These are phyloP conservation scores for Syncephalastrum contaminatum DNA, from an alignment of 371 early-diverging fungal genomes.

Conservation along the genomic window DNA sequence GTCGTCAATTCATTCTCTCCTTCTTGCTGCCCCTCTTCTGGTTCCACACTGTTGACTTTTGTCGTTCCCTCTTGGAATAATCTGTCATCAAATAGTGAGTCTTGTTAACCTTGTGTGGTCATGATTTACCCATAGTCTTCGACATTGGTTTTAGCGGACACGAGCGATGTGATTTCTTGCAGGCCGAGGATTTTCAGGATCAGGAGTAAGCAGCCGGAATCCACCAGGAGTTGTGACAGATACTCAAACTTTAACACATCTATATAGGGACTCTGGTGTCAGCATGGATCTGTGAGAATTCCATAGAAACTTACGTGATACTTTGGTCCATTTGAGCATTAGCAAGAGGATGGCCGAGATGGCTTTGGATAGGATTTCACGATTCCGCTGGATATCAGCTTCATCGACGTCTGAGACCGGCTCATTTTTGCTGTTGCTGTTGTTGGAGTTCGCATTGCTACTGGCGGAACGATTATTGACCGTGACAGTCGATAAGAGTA, in stretches of 20 bases:
- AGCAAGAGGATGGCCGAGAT: conserved; percentile 69
- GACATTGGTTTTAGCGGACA: conserved; percentile 59
- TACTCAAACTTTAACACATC: conserved; percentile 80
- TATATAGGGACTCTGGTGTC: conserved; percentile 13
- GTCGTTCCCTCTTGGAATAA: conserved; percentile 28
- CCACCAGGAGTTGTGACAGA: conserved; percentile 73
- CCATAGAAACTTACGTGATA: conserved; percentile 50
- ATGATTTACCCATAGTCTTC: conserved; percentile 53
- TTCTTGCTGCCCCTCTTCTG: conserved; percentile 2
- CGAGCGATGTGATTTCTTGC: conserved; percentile 61
- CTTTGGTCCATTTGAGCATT: conserved; percentile 69
- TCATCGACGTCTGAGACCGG: conserved; percentile 34
- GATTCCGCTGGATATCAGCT: conserved; percentile 57
- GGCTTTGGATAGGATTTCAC: conserved; percentile 76
- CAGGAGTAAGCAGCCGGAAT: conserved; percentile 79
- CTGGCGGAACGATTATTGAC: not conserved
- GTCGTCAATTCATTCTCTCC: conserved; percentile 12
- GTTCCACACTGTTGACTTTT: not conserved
- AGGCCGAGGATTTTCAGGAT: conserved; percentile 81
- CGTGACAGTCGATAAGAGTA: conserved; percentile 40
- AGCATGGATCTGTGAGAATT: not conserved
- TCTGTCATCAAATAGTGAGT: conserved; percentile 13
- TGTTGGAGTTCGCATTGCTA: conserved; percentile 5
- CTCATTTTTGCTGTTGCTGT: conserved; percentile 10
- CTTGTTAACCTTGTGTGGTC: not conserved